Percentiles rank a stretch among this genome's conserved stretches.
These are phyloP conservation scores for Podila verticillata DNA, from an alignment of 192 early-diverging fungal species.

Conservation along the genomic window DNA sequence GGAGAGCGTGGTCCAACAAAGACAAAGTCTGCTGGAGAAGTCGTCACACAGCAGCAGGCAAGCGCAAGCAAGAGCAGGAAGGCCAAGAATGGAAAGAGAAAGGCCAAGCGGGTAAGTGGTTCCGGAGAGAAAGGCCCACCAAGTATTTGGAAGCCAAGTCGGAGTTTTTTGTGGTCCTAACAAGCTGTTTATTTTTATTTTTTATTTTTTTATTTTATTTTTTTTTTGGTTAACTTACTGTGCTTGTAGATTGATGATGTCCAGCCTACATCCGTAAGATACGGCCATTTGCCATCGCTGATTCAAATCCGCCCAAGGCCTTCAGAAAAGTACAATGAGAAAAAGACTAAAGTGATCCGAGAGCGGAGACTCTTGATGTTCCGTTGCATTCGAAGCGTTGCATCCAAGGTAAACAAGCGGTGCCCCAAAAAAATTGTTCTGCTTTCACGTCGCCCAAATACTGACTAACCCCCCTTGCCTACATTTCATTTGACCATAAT, in stretches of 20 bases:
- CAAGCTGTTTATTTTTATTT: no score
- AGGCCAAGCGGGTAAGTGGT: constrained; percentile 27
- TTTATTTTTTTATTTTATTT: no score
- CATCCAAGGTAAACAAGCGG: constrained; percentile 26
- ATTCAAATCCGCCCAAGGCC: constrained; percentile 37
- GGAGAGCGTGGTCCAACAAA: constrained; percentile 48
- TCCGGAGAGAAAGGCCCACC: not conserved
- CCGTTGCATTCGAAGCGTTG: constrained; percentile 40
- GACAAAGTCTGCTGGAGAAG: no score
- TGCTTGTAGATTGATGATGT: constrained; percentile 15
- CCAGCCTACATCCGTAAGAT: constrained; percentile 14
- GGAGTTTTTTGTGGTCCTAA: not conserved
- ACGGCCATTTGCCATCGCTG: constrained; percentile 31
- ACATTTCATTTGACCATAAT: not conserved
- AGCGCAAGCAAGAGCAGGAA: constrained; percentile 16
- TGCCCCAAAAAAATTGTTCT: no score
- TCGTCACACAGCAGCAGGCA: no score
- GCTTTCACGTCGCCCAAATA: no score
- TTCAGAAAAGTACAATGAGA: constrained; percentile 44
- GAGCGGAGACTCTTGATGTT: constrained; percentile 39
- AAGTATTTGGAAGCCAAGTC: not conserved
- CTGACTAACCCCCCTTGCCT: not conserved
- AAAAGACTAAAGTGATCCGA: constrained; percentile 36
- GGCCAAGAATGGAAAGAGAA: constrained; percentile 25
- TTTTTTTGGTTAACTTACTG: not conserved